Evolutionary conservation across 2,329 filamentous ascomycete species (phyloP).

Genomic region (Aspergillus costaricaensis): DNA sequence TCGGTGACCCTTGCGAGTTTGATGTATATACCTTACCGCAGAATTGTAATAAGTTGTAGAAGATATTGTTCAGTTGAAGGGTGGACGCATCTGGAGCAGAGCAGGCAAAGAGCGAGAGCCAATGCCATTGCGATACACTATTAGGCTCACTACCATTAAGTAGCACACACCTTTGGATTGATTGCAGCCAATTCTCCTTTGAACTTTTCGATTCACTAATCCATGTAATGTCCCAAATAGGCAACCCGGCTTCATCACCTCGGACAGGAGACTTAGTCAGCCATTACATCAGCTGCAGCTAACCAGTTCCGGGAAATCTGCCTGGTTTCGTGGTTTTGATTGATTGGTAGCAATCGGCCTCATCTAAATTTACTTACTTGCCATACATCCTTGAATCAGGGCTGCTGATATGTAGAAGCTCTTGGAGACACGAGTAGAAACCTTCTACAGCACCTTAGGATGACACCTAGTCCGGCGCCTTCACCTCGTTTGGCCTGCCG

Average conservation of each 20-base stretch:
- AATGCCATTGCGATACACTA: no score
- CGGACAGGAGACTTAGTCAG: not conserved
- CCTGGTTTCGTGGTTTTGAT: not conserved
- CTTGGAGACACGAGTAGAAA: not conserved
- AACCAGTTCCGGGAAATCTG: not conserved
- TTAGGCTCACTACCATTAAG: no score
- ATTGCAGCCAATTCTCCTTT: no score
- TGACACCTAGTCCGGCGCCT: not conserved
- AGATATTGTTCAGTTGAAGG: no score
- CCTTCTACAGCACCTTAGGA: not conserved
- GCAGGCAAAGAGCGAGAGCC: no score
- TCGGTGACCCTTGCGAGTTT: no score
- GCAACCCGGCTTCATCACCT: not conserved
- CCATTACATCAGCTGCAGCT: not conserved
- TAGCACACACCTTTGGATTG: no score
- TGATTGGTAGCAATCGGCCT: not conserved
- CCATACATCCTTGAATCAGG: not conserved
- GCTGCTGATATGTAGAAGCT: not conserved
- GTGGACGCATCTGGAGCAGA: no score
- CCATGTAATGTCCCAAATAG: no score
- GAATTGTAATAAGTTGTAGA: no score
- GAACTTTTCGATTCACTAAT: no score
- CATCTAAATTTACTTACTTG: not conserved
- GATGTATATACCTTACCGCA: no score
- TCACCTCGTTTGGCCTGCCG: not conserved